Conservation (phyloP, 2,329 filamentous ascomycete species). For the Immersiporthe knoxdaviesiana region DNA sequence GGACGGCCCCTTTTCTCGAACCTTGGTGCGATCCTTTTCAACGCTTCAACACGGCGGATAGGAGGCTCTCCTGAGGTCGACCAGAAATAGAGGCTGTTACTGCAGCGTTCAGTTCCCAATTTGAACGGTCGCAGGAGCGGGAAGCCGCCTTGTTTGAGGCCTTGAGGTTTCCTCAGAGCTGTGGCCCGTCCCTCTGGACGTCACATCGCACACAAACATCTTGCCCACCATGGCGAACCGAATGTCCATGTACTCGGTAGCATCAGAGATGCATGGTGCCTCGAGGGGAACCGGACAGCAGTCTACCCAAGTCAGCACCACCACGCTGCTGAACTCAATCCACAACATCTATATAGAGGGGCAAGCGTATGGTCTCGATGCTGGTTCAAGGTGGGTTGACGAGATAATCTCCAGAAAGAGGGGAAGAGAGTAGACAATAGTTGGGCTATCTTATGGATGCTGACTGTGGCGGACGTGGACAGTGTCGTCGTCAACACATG, state of each 20-base stretch:
- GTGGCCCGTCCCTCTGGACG: constrained; percentile 43
- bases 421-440: not conserved
- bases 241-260: constrained; percentile 71
- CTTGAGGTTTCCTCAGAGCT: constrained; percentile 25
- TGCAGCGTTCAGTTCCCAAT: not conserved
- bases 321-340: constrained; percentile 86
- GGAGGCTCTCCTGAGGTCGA: constrained; percentile 1
- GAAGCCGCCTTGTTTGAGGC: constrained; percentile 11
- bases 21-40: not conserved
- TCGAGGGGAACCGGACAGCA: constrained; percentile 64
- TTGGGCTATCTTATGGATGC: not conserved
- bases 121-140: constrained; percentile 1
- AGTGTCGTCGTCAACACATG: constrained; percentile 95
- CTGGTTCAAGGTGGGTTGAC: constrained; percentile 60
- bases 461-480: not conserved
- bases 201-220: constrained; percentile 32
- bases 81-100: not conserved
- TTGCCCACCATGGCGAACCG: constrained; percentile 60
- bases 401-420: no score
- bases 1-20: constrained; percentile 11
- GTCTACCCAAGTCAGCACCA: constrained; percentile 84
- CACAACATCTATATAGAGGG: constrained; percentile 86
- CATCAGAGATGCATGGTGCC: constrained; percentile 59
- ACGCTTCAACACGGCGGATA: constrained; percentile 25
- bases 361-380: constrained; percentile 84